Conservation (phyloP, 2,329 filamentous ascomycete species). For the Aurifilum marmelostoma region DNA sequence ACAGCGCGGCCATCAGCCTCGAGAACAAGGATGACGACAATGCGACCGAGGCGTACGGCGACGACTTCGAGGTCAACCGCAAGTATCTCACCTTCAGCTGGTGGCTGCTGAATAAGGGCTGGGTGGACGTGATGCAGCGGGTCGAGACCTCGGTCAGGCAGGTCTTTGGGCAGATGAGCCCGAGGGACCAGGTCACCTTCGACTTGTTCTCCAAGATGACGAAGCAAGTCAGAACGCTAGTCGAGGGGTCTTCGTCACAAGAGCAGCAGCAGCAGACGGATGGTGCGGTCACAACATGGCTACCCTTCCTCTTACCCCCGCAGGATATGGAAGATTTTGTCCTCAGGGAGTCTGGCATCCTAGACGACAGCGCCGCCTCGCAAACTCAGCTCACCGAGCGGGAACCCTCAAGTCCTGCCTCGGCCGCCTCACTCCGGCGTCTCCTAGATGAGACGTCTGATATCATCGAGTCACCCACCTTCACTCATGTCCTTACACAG, state of each 20-base stretch:
- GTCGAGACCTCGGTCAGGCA: slow-evolving; percentile 87
- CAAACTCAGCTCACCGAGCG: slow-evolving; percentile 25
- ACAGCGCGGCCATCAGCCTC: slow-evolving; percentile 78
- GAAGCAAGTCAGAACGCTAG: slow-evolving; percentile 77
- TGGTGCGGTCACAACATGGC: slow-evolving; percentile 66
- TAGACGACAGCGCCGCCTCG: slow-evolving; percentile 51
- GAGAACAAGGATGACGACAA: slow-evolving; percentile 94
- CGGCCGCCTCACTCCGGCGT: slow-evolving; percentile 69
- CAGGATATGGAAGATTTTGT: slow-evolving; percentile 79
- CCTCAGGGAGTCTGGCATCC: slow-evolving; percentile 82
- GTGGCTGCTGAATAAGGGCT: slow-evolving; percentile 94
- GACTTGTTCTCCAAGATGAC: slow-evolving; percentile 79
- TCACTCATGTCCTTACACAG: slow-evolving; percentile 81
- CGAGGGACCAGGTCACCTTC: slow-evolving; percentile 83
- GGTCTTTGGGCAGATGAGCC: slow-evolving; percentile 86
- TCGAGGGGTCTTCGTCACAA: slow-evolving; percentile 64
- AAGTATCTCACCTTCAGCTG: slow-evolving; percentile 96
- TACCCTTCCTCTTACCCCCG: slow-evolving; percentile 81
- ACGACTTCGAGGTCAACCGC: slow-evolving; percentile 94
- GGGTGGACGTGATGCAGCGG: slow-evolving; percentile 77
- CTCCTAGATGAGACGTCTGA: slow-evolving; percentile 96
- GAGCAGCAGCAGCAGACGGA: slow-evolving; percentile 17
- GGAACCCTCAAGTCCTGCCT: slow-evolving; percentile 42
- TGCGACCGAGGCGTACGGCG: slow-evolving; percentile 79
- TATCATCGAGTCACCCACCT: slow-evolving; percentile 90